Percentiles rank a stretch among this genome's conserved stretches.
phyloP scores from a whole-genome alignment of 805 yeast species.

The Starmerella geochares region DNA sequence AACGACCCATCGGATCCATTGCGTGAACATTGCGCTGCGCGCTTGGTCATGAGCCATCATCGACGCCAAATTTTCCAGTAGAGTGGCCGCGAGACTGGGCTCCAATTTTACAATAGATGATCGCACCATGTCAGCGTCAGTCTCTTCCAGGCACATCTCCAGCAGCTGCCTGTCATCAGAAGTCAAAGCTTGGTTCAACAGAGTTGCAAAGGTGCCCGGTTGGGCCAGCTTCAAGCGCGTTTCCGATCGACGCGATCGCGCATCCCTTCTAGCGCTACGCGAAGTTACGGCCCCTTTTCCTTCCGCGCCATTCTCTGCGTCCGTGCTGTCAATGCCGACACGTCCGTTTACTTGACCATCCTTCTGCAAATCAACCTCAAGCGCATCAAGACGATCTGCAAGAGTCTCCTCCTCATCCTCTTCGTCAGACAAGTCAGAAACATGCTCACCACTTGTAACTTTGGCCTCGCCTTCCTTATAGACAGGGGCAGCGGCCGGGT shows the following conservation, averaged over 20 bases:
- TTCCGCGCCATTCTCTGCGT: neutral
- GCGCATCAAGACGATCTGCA: conserved; percentile 35
- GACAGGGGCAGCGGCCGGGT: conserved; percentile 37
- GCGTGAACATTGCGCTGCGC: conserved; percentile 40
- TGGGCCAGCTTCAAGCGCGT: conserved; percentile 41
- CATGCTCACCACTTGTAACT: conserved; percentile 33
- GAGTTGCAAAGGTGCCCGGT: conserved; percentile 69
- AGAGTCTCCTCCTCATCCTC: conserved; percentile 31
- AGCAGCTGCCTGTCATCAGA: conserved; percentile 77
- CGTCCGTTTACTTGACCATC: conserved; percentile 18
- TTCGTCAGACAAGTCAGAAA: conserved; percentile 29
- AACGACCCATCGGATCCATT: conserved; percentile 78
- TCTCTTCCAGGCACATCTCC: conserved; percentile 62
- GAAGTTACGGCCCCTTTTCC: conserved; percentile 8
- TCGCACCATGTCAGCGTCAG: conserved; percentile 44
- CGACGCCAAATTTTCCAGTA: conserved; percentile 42
- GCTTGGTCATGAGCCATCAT: conserved; percentile 45
- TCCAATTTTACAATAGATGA: conserved; percentile 47
- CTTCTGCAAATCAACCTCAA: conserved; percentile 25
- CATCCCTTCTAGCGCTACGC: conserved; percentile 27
- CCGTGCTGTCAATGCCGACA: conserved; percentile 18
- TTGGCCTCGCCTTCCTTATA: conserved; percentile 32
- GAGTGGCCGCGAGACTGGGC: conserved; percentile 34
- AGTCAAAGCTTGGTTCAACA: conserved; percentile 79
- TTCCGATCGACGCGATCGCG: conserved; percentile 12